Percentiles rank a stretch among this genome's conserved stretches.
phyloP scores from a whole-genome alignment of 176 grass and related monocot species.

The Poa annua region DNA sequence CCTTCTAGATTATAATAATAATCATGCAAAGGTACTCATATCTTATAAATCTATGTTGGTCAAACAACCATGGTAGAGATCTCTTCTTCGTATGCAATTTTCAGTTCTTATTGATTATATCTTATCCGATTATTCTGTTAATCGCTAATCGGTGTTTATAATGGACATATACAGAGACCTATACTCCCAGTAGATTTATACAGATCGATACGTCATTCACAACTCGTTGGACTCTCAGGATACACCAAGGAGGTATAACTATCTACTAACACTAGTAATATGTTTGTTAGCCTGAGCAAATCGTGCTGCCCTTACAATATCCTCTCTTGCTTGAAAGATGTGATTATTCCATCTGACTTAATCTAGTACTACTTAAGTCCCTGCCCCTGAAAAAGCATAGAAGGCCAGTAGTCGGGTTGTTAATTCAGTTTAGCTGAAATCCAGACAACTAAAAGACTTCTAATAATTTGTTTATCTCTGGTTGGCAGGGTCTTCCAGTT shows the following conservation, averaged over 20 bases:
- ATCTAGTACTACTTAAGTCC: conserved; percentile 6
- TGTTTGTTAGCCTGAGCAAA: conserved; percentile 14
- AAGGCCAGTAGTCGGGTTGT: neutral
- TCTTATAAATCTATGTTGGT: conserved; percentile 3
- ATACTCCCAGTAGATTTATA: conserved; percentile 84
- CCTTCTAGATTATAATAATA: conserved; percentile 36
- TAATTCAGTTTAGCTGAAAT: conserved; percentile 10
- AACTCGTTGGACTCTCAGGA: conserved; percentile 93
- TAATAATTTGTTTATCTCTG: conserved; percentile 27
- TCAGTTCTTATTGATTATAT: neutral
- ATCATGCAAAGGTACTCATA: neutral
- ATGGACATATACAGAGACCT: conserved; percentile 75
- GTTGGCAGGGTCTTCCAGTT: conserved; percentile 82
- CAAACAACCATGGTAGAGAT: conserved; percentile 2
- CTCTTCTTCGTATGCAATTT: neutral
- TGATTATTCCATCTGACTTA: conserved; percentile 33
- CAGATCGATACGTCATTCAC: conserved; percentile 80
- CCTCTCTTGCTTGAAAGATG: conserved; percentile 13
- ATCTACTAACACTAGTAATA: conserved; percentile 23
- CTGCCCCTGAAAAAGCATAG: neutral
- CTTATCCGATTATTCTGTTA: neutral
- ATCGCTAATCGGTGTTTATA: conserved; percentile 32
- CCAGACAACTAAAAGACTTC: neutral
- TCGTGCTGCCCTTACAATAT: neutral
- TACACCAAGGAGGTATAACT: conserved; percentile 84